Base-by-base conservation (phyloP, 805 yeast genomes). In the Groenewaldozyma salmanticensis region DNA sequence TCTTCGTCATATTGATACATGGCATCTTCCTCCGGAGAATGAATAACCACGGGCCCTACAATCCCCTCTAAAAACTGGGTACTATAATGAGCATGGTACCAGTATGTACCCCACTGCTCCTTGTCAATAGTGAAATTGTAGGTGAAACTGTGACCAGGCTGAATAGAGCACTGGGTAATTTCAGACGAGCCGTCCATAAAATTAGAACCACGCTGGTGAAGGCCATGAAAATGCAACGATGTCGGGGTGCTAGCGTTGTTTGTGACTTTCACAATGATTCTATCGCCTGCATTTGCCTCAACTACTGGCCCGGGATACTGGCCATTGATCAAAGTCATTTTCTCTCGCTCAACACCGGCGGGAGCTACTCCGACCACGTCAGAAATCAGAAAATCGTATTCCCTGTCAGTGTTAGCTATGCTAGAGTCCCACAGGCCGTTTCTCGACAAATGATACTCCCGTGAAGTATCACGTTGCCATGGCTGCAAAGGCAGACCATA, bases 1-100 rank as follows among this genome's bases (percentile, higher is more conserved):
- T 52, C 61, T 18, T 66, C 51, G 13, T 59, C 66, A 13, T 49
- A 50, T 4, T 53, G 22, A 21, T 50, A 51, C 21, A 62, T 43
- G 9, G 59, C 42, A 2, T 54, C 57, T 40, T 66, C 68, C 3
- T 48, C 52, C 15, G 50, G 45, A 1, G 71, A 67, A 38, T 67
- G 71, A 4, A 68, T 55, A 21, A 71, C 60, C 20, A 74, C 50
- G 1, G 69, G 70, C 4, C 77, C 79, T 16, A 62, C 58, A 3
- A 74, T 50, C 1, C 78, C 78, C 44, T 70, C 73, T 27, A 68
- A 59, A 41, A 67, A 61, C 46, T 73, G 74, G 2, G 70, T 67
- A 6, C 64, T 52, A 41, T 58, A 61, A 40, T 74, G 79, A 3
- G 76, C 65, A 46, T 74, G 80, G 52, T 73, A 74, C 79, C 79